phyloP scores from a whole-genome alignment of 805 yeast genomes.

The Ogataea ramenticola region DNA sequence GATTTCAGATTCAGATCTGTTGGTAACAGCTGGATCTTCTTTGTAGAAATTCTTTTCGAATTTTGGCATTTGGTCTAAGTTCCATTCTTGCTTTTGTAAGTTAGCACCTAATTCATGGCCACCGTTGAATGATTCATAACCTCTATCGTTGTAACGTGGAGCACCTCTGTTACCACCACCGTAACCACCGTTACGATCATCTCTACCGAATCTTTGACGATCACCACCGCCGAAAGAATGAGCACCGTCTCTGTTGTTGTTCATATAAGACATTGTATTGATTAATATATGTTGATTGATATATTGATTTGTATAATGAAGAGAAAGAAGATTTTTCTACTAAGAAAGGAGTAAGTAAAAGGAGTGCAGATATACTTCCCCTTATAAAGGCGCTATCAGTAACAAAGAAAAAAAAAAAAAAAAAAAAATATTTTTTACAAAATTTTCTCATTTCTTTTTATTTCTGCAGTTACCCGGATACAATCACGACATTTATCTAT shows the following conservation, averaged over 20 bases:
- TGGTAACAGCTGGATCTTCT: constrained; percentile 74
- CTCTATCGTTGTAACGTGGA: constrained; percentile 27
- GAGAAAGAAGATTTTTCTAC: too few species aligned
- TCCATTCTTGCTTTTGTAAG: constrained; percentile 76
- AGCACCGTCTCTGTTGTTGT: constrained; percentile 26
- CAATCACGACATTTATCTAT: too few species aligned
- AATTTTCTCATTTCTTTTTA: not conserved
- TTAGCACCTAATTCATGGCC: constrained; percentile 37
- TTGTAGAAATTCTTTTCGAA: constrained; percentile 93
- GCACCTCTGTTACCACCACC: constrained; percentile 28
- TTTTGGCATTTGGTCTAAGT: constrained; percentile 65
- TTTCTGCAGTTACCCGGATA: not conserved
- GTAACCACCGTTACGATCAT: constrained; percentile 28
- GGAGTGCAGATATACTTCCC: not conserved
- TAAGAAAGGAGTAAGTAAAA: constrained; percentile 1
- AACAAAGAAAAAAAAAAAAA: not conserved
- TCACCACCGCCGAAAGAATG: constrained; percentile 32
- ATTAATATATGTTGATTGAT: not conserved
- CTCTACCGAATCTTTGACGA: constrained; percentile 27
- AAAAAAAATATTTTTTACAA: not conserved
- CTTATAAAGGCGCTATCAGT: too few species aligned
- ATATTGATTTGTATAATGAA: not conserved
- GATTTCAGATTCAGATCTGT: constrained; percentile 70
- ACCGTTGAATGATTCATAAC: constrained; percentile 30
- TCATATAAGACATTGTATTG: constrained; percentile 34